Evolutionary conservation across 495 filamentous ascomycete genomes (phyloP).

Genomic region (Penicillium samsonianum): DNA sequence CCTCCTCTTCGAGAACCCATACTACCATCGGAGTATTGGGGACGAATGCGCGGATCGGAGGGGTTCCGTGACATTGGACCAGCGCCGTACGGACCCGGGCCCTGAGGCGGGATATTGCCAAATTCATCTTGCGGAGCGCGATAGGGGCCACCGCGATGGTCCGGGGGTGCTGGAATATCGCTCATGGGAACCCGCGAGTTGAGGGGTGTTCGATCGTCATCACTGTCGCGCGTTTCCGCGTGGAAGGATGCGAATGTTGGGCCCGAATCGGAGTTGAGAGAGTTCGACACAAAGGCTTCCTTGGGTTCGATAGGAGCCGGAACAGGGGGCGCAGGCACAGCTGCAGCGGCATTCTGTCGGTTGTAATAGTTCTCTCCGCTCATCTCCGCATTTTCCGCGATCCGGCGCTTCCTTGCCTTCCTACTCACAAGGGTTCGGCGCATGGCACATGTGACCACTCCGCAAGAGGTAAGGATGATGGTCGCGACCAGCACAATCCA

Average conservation of each 20-base stretch:
- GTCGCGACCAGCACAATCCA: conserved; percentile 93
- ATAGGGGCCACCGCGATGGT: conserved; percentile 34
- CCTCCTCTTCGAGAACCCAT: conserved; percentile 56
- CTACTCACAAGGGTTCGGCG: conserved; percentile 87
- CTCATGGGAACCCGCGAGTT: conserved; percentile 59
- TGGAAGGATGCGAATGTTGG: conserved; percentile 81
- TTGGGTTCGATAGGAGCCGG: conserved; percentile 51
- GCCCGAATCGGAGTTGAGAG: conserved; percentile 56
- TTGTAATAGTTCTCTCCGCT: conserved; percentile 90
- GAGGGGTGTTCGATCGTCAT: conserved; percentile 81
- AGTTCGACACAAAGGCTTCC: conserved; percentile 52
- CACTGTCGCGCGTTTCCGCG: conserved; percentile 58
- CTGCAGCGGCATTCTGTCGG: conserved; percentile 58
- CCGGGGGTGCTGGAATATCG: conserved; percentile 29
- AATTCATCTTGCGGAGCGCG: conserved; percentile 63
- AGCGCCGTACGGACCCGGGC: conserved; percentile 37
- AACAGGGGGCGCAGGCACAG: conserved; percentile 39
- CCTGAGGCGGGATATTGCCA: conserved; percentile 59
- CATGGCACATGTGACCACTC: conserved; percentile 94
- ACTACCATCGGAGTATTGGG: conserved; percentile 62
- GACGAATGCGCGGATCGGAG: conserved; percentile 54
- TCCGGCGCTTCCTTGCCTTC: conserved; percentile 87
- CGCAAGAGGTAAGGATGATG: conserved; percentile 79
- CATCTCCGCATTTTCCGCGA: conserved; percentile 93
- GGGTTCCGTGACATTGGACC: conserved; percentile 43